Conservation (phyloP, 192 early-diverging fungal genomes). For the Coemansia sp. region DNA sequence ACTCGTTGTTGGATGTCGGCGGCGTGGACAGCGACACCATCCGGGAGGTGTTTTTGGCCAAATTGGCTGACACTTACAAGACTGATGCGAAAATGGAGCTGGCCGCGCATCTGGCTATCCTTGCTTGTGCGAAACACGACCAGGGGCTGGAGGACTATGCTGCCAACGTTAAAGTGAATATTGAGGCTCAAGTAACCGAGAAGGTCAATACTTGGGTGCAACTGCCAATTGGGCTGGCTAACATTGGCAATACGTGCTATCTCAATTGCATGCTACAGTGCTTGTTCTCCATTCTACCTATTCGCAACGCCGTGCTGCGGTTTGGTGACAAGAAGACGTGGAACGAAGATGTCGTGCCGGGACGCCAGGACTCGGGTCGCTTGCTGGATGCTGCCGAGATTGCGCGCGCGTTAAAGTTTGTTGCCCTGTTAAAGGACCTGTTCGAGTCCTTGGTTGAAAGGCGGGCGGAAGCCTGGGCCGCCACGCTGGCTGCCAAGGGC, state of each 20-base stretch:
- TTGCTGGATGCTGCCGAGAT: slow-evolving; percentile 21
- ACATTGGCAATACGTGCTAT: slow-evolving; percentile 89
- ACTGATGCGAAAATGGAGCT: slow-evolving; percentile 33
- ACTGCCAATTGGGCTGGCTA: slow-evolving; percentile 68
- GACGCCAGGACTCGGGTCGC: slow-evolving; percentile 31
- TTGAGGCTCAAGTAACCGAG: background rate
- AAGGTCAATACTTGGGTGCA: slow-evolving; percentile 28
- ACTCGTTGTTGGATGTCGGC: slow-evolving; percentile 37
- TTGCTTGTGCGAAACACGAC: slow-evolving; percentile 23
- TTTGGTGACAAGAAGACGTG: slow-evolving; percentile 37
- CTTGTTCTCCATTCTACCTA: slow-evolving; percentile 59
- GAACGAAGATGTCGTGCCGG: slow-evolving; percentile 33
- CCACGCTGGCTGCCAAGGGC: slow-evolving; percentile 17
- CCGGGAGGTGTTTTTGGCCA: slow-evolving; percentile 31
- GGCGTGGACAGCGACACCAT: slow-evolving; percentile 25
- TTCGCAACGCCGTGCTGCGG: slow-evolving; percentile 59
- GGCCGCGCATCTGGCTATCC: slow-evolving; percentile 16
- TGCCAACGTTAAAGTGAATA: background rate
- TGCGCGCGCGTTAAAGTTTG: slow-evolving; percentile 34
- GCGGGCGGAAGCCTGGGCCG: slow-evolving; percentile 26
- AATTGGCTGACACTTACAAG: slow-evolving; percentile 10
- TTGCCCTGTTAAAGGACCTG: slow-evolving; percentile 50
- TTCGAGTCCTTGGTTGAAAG: slow-evolving; percentile 46
- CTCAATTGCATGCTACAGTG: slow-evolving; percentile 81
- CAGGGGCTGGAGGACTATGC: slow-evolving; percentile 23